Base-by-base conservation (phyloP, 495 filamentous ascomycete genomes). In the Aspergillus kassunensis region DNA sequence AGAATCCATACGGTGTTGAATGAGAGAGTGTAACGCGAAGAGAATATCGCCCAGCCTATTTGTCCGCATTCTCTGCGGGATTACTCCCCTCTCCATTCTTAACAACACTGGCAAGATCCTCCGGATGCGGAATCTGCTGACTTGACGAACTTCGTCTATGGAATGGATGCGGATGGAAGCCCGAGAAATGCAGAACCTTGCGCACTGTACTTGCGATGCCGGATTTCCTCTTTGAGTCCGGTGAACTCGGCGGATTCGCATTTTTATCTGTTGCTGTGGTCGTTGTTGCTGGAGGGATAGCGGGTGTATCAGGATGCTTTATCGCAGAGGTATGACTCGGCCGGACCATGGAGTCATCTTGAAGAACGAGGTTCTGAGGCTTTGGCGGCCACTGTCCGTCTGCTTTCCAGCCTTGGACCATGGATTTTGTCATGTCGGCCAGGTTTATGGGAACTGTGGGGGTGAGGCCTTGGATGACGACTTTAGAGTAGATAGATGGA, bases 381-480 rank as follows among this genome's bases (percentile, higher is more conserved):
- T 85, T 86, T 16, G 92, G 89, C 2, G 93, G 93, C 93, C 93
- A 98, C 62, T 95, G 87, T 16, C 90, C 93, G 61, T 95, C 91
- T 36, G 86, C 78, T 66, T 95, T 92, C 93, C 93, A 97, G 27
- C 93, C 93, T 34, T 85, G 79, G 2, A 97, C 91, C 59, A 92
- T 85, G 24, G 88, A 80, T n/a, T 82, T 77, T 19, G 86, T 82
- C 62, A 97, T 79, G 60, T 95, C 87, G 29, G 75, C 66, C 6
- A 98, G 80, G 59, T 96, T 96, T 52, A 98, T 85, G 13, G 93
- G 93, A 9, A 95, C 82, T 1, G 82, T 82, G 0, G 93, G 91
- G 1, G 88, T 85, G 52, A 89, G 78, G 15, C 77, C 77, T 58
- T 93, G 83, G 4, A 89, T 58, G 31, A 97, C 79, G 44, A 95